A percentile compares a stretch with the other conserved stretches of the same genome.
Conservation (phyloP, 345 rosid species). For the Salix udensis region DNA sequence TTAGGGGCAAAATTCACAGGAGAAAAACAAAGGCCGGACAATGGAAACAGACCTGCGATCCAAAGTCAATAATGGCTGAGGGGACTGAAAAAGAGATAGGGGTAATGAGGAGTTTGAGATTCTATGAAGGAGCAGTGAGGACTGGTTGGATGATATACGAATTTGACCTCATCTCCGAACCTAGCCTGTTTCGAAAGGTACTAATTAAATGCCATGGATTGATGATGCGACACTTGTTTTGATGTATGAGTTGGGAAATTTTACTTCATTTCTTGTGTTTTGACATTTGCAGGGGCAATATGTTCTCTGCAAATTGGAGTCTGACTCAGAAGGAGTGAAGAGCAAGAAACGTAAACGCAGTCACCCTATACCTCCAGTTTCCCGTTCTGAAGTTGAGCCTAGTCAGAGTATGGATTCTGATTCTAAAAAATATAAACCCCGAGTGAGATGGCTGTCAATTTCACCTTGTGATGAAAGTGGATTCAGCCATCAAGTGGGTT, state of each 20-base stretch:
- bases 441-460: neutral
- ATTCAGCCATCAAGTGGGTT: neutral
- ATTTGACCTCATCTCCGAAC: conserved; percentile 28
- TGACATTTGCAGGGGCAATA: conserved; percentile 15
- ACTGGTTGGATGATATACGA: conserved; percentile 30
- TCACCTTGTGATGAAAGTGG: neutral
- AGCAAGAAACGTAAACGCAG: neutral
- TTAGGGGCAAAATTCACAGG: conserved; percentile 16
- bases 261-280: neutral
- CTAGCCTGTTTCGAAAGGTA: conserved; percentile 15
- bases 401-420: neutral
- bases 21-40: conserved; percentile 35
- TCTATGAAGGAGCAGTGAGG: conserved; percentile 8
- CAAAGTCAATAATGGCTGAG: neutral
- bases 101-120: conserved; percentile 41
- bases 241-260: neutral
- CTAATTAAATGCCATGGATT: neutral
- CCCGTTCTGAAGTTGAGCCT: neutral
- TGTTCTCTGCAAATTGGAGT: conserved; percentile 31
- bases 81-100: conserved; percentile 29
- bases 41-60: conserved; percentile 53
- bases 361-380: neutral
- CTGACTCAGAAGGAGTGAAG: conserved; percentile 1
- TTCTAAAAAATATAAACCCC: neutral
- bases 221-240: neutral